Evolutionary conservation across 2,329 filamentous ascomycete genomes (phyloP).

Genomic region (Ilyonectria robusta): DNA sequence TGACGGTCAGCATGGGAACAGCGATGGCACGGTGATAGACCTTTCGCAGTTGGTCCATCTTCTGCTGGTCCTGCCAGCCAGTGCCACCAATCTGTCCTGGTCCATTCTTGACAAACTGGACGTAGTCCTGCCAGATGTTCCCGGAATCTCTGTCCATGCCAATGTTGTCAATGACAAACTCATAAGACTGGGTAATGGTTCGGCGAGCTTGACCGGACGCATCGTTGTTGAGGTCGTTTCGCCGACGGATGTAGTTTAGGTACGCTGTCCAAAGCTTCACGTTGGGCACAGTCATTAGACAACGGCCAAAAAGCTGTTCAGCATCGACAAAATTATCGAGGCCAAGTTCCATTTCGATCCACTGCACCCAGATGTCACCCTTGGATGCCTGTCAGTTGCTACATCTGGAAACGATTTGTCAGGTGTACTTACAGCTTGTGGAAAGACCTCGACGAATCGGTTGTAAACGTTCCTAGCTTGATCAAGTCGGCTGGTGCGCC

Average conservation of each 20-base stretch:
- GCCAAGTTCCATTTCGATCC: conserved; percentile 90
- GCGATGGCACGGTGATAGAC: conserved; percentile 92
- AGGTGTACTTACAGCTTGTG: conserved; percentile 82
- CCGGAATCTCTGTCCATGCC: conserved; percentile 94
- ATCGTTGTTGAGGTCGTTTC: conserved; percentile 88
- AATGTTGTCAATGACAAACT: conserved; percentile 90
- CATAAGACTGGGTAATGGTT: conserved; percentile 88
- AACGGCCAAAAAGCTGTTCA: conserved; percentile 86
- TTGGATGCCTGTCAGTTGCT: conserved; percentile 59
- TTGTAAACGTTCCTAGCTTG: conserved; percentile 86
- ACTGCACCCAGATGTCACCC: conserved; percentile 93
- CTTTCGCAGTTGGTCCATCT: conserved; percentile 94
- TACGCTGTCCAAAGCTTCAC: conserved; percentile 94
- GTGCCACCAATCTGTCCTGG: conserved; percentile 89
- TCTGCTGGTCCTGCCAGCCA: conserved; percentile 97
- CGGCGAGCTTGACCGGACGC: conserved; percentile 81
- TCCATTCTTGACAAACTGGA: conserved; percentile 90
- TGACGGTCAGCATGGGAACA: conserved; percentile 86
- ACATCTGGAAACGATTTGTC: neutral
- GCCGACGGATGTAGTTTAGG: conserved; percentile 92
- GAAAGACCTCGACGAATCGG: conserved; percentile 89
- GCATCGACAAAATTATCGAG: conserved; percentile 85
- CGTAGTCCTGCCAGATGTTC: conserved; percentile 93
- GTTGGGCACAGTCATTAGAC: conserved; percentile 83
- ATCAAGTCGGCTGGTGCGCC: conserved; percentile 84